Percentiles rank a stretch among this genome's conserved stretches.
These are phyloP conservation scores for Apostasia ramifera DNA, from an alignment of 106 monocot species.

Conservation along the genomic window DNA sequence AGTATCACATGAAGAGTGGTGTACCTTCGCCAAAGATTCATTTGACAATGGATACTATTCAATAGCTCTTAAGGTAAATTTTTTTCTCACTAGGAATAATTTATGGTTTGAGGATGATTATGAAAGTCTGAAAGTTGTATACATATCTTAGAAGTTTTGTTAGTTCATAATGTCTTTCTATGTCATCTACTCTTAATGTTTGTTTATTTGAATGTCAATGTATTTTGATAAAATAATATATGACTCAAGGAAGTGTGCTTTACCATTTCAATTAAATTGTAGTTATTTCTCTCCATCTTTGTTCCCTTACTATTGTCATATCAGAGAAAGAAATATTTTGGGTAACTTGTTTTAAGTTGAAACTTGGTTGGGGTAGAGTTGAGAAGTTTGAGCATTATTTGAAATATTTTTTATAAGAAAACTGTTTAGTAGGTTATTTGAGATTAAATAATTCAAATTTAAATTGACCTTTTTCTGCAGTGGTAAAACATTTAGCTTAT, in stretches of 20 bases:
- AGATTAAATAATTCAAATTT: too few species aligned
- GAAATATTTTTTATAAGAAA: background rate
- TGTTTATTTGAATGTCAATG: background rate
- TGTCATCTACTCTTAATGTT: background rate
- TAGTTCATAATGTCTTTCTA: background rate
- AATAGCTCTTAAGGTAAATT: conserved; percentile 63
- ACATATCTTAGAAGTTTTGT: background rate
- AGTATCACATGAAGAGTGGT: conserved; percentile 81
- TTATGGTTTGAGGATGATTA: background rate
- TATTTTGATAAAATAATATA: background rate
- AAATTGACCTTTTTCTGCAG: too few species aligned
- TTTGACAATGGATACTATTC: conserved; percentile 70
- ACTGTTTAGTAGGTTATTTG: too few species aligned
- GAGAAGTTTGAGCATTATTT: background rate
- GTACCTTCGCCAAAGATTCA: conserved; percentile 76
- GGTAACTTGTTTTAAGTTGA: background rate
- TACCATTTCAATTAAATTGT: background rate
- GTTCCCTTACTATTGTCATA: too few species aligned
- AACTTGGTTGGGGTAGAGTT: background rate
- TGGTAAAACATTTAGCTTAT: too few species aligned
- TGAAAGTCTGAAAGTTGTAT: background rate
- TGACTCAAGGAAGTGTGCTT: background rate
- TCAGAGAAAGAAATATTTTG: too few species aligned
- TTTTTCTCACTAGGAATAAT: background rate
- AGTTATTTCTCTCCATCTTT: background rate